Conservation (phyloP, 2,329 filamentous ascomycete genomes). For the Clonostachys rhizophaga region DNA sequence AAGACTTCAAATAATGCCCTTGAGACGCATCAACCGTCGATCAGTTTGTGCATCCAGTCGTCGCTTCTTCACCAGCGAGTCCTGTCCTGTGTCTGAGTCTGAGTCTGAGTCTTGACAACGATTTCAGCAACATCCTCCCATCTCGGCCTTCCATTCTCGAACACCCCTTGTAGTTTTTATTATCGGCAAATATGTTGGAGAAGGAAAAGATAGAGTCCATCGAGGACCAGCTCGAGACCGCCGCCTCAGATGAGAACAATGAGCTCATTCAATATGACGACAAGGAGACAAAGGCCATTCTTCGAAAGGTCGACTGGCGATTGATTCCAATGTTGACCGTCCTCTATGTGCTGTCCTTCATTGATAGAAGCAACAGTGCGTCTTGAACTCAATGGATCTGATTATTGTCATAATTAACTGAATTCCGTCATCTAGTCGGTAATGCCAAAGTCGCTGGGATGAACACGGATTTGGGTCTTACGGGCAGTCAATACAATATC, state of each 20-base stretch:
- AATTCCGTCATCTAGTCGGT: conserved; percentile 45
- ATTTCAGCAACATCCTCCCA: no score
- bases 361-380: conserved; percentile 27
- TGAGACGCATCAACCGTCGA: no score
- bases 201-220: conserved; percentile 37
- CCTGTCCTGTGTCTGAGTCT: no score
- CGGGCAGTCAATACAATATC: conserved; percentile 29
- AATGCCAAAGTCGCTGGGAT: conserved; percentile 34
- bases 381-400: neutral
- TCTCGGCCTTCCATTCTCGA: no score
- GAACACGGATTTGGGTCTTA: conserved; percentile 32
- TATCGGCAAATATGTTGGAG: conserved; percentile 32
- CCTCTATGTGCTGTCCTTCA: conserved; percentile 47
- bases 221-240: no score
- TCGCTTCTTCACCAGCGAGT: no score
- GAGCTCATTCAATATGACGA: neutral
- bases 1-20: no score
- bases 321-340: conserved; percentile 47
- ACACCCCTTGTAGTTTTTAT: neutral
- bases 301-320: conserved; percentile 56
- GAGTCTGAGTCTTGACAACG: no score
- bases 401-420: neutral
- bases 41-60: no score
- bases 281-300: conserved; percentile 19
- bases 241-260: no score